A percentile compares a stretch with the other conserved stretches of the same genome.
These are phyloP conservation scores for Aspergillus unguis DNA, from an alignment of 2,329 filamentous ascomycete species.

Conservation along the genomic window DNA sequence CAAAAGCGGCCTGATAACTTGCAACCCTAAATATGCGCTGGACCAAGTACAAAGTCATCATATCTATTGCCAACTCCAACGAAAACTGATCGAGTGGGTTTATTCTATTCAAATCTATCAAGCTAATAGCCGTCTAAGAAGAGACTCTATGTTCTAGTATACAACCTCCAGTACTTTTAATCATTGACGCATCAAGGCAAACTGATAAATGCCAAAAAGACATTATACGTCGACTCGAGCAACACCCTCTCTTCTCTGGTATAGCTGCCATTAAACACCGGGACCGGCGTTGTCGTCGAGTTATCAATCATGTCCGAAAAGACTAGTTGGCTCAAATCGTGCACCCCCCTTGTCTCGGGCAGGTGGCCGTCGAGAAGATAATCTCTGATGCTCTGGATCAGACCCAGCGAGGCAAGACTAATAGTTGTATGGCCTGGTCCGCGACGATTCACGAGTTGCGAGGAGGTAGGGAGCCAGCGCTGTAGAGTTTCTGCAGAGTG, in stretches of 20 bases:
- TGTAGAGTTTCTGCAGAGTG: not conserved
- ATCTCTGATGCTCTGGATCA: not conserved
- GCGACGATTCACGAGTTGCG: not conserved
- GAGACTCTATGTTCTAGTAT: too few species aligned
- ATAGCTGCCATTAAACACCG: not conserved
- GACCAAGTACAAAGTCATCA: too few species aligned
- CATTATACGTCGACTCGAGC: not conserved
- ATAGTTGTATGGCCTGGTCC: constrained; percentile 3
- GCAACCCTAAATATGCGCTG: too few species aligned
- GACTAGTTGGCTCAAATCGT: constrained; percentile 1
- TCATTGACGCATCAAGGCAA: not conserved
- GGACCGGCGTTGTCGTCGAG: not conserved
- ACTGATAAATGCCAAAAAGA: constrained; percentile 1
- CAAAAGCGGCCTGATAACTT: too few species aligned
- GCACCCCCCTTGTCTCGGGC: not conserved
- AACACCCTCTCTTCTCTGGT: not conserved
- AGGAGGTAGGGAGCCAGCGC: not conserved
- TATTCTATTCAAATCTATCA: too few species aligned
- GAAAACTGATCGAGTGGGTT: too few species aligned
- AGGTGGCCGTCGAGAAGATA: not conserved
- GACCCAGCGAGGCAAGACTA: not conserved
- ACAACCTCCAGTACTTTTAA: too few species aligned
- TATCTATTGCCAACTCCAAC: too few species aligned
- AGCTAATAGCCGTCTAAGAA: too few species aligned
- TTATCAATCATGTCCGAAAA: not conserved